A percentile compares a stretch with the other conserved stretches of the same genome.
These are phyloP conservation scores for Penicillium hesseltinei DNA, from an alignment of 2,329 filamentous ascomycete species.

Conservation along the genomic window DNA sequence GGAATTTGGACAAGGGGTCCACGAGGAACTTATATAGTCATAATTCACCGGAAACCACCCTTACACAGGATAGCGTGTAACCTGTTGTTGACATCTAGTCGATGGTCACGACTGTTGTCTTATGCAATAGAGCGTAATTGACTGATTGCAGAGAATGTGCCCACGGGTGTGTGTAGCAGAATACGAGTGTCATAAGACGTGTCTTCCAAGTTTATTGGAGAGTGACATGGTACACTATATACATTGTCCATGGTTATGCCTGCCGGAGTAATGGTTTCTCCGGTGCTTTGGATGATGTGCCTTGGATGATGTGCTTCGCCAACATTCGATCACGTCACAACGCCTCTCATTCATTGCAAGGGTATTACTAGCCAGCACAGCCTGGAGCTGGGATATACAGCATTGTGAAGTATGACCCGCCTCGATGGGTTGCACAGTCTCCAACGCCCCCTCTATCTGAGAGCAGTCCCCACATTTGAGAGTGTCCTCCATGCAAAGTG, in stretches of 20 bases:
- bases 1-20: background rate
- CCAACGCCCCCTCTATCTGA: no score
- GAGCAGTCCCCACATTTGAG: background rate
- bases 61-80: background rate
- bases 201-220: background rate
- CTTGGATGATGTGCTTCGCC: constrained; percentile 21
- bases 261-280: constrained; percentile 15
- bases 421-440: background rate
- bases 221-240: background rate
- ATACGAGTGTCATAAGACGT: background rate
- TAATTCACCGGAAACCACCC: background rate
- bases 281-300: constrained; percentile 7
- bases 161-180: background rate
- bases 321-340: constrained; percentile 23
- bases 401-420: background rate
- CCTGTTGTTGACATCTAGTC: background rate
- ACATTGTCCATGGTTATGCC: background rate
- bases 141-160: background rate
- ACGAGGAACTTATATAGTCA: background rate
- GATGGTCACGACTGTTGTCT: background rate
- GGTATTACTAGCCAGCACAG: background rate
- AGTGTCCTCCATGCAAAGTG: background rate
- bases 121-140: background rate
- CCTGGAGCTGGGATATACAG: background rate
- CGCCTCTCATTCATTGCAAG: background rate